These are phyloP conservation scores for Coemansia sp. DNA, from an alignment of 192 early-diverging fungal species.

Conservation along the genomic window DNA sequence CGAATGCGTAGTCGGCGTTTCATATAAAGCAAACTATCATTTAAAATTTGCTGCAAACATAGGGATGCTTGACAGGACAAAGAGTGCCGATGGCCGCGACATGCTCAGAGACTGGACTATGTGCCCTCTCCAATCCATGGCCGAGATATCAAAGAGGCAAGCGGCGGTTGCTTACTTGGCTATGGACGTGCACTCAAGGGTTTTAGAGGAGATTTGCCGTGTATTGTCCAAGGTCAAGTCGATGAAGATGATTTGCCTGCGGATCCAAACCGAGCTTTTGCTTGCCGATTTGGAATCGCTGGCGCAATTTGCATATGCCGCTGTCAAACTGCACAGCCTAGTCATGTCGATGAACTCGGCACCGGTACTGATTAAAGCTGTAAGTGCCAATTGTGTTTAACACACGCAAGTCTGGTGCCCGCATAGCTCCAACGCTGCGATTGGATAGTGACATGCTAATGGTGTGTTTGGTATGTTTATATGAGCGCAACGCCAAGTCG, in stretches of 20 bases:
- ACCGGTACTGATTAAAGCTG: conserved; percentile 25
- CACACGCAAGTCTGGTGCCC: neutral
- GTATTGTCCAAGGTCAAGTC: conserved; percentile 20
- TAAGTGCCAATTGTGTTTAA: conserved; percentile 1
- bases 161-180: conserved; percentile 20
- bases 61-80: conserved; percentile 43
- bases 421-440: neutral
- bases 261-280: conserved; percentile 35
- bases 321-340: conserved; percentile 26
- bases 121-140: conserved; percentile 29
- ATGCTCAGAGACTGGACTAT: conserved; percentile 36
- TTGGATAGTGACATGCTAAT: too few relatives aligned
- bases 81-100: conserved; percentile 29
- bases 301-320: conserved; percentile 36
- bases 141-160: conserved; percentile 30
- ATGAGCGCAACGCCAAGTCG: neutral
- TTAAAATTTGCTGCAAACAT: neutral
- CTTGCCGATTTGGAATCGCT: conserved; percentile 34
- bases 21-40: neutral
- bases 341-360: conserved; percentile 12
- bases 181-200: neutral
- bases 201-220: conserved; percentile 12
- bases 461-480: too few relatives aligned
- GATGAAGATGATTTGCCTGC: conserved; percentile 20
- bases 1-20: too few relatives aligned